Percentiles rank a stretch among this genome's conserved stretches.
These are phyloP conservation scores for Solanum pinnatisectum DNA, from an alignment of 257 asterid genomes.

Conservation along the genomic window DNA sequence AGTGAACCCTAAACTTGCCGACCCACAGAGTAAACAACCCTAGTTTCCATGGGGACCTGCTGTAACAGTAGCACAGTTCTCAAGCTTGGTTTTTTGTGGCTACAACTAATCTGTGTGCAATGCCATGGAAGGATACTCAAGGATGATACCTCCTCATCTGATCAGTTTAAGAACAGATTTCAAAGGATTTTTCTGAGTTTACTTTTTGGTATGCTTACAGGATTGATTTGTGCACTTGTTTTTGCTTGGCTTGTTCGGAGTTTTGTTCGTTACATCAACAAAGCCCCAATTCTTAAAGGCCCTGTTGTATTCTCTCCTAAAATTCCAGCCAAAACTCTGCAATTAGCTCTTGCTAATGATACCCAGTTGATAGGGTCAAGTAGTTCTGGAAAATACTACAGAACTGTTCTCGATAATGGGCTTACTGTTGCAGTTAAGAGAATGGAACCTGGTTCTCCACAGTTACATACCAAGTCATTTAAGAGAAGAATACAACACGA, in stretches of 20 bases:
- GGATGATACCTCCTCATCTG: conserved; percentile 21
- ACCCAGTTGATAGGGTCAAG: conserved; percentile 66
- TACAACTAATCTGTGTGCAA: conserved; percentile 29
- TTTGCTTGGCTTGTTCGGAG: conserved; percentile 45
- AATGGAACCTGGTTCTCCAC: conserved; percentile 43
- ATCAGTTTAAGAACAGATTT: conserved; percentile 21
- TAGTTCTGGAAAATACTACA: conserved; percentile 60
- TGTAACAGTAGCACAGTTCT: conserved; percentile 7
- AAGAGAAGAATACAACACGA: conserved; percentile 52
- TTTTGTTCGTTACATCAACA: conserved; percentile 54
- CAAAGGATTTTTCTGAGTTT: conserved; percentile 43
- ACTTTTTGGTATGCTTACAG: conserved; percentile 55
- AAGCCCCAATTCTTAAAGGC: conserved; percentile 58
- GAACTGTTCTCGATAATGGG: conserved; percentile 76
- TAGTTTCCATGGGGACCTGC: conserved; percentile 19
- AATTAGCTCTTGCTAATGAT: conserved; percentile 55
- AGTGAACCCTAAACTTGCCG: not conserved
- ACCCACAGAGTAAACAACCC: not conserved
- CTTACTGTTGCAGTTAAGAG: conserved; percentile 68
- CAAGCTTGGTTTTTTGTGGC: conserved; percentile 10
- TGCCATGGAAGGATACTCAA: conserved; percentile 35
- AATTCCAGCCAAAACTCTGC: conserved; percentile 51
- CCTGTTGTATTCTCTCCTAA: conserved; percentile 70
- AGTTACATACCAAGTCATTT: conserved; percentile 24
- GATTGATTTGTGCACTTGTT: conserved; percentile 47